phyloP scores from a whole-genome alignment of 257 asterid species.

The Solanum arcanum region DNA sequence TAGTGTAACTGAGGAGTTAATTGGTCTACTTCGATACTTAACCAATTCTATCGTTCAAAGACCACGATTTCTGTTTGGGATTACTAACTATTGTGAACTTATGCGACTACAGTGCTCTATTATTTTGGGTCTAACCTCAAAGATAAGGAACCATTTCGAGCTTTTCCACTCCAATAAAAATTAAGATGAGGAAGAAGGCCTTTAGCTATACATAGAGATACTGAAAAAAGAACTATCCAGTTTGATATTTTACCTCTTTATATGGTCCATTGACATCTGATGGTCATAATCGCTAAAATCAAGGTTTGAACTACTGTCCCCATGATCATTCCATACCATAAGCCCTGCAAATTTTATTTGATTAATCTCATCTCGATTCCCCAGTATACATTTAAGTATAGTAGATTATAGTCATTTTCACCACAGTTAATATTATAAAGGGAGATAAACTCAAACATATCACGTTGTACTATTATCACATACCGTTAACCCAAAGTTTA shows the following conservation, averaged over 20 bases:
- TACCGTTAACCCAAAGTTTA: constrained; percentile 39
- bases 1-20: neutral
- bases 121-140: neutral
- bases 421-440: neutral
- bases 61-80: neutral
- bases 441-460: neutral
- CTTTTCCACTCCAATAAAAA: neutral
- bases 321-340: constrained; percentile 50
- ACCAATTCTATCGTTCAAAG: neutral
- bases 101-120: neutral
- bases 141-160: neutral
- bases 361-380: neutral
- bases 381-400: neutral
- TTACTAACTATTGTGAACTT: neutral
- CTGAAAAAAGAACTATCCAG: neutral
- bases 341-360: constrained; percentile 26
- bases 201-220: neutral
- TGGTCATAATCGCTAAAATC: constrained; percentile 21
- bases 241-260: constrained; percentile 3
- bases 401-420: neutral
- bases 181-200: neutral
- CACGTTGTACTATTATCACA: neutral
- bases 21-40: neutral
- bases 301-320: constrained; percentile 44
- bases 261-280: constrained; percentile 18